These are phyloP conservation scores for Chlamydomonas eustigma DNA, from an alignment of 139 green algal genomes.

Conservation along the genomic window DNA sequence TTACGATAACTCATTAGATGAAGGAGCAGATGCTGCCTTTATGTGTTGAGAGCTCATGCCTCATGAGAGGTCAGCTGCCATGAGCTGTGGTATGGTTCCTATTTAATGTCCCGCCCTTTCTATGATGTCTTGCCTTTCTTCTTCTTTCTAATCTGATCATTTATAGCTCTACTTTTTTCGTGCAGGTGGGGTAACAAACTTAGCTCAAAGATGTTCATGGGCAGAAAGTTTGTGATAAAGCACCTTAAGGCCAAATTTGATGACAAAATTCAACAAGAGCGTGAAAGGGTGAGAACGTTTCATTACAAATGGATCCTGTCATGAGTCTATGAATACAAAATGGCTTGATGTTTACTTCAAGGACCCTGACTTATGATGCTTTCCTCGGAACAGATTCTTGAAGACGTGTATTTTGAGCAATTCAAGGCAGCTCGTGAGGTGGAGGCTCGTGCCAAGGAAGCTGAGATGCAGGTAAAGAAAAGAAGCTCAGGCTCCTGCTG, in stretches of 20 bases:
- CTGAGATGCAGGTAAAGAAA: conserved; percentile 10
- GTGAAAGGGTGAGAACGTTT: conserved; percentile 30
- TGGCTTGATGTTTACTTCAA: neutral
- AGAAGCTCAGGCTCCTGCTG: too few relatives aligned
- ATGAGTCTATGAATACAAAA: neutral
- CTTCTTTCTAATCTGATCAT: too few relatives aligned
- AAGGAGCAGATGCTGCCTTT: too few relatives aligned
- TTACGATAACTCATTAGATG: too few relatives aligned
- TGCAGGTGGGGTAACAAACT: conserved; percentile 80
- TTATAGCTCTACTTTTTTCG: too few relatives aligned
- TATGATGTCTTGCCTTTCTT: too few relatives aligned
- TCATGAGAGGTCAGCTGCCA: too few relatives aligned
- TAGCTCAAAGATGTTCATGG: conserved; percentile 81
- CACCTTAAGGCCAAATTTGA: conserved; percentile 84
- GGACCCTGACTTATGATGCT: neutral
- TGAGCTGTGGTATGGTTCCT: too few relatives aligned
- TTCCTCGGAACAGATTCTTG: conserved; percentile 53
- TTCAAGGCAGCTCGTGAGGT: conserved; percentile 51
- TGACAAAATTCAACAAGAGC: conserved; percentile 57
- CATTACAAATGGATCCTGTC: too few relatives aligned
- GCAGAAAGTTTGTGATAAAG: conserved; percentile 84
- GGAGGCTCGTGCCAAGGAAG: conserved; percentile 31
- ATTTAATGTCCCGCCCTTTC: too few relatives aligned
- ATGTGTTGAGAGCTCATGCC: too few relatives aligned
- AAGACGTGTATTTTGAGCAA: conserved; percentile 66